Percentiles rank a stretch among this genome's conserved stretches.
These are phyloP conservation scores for Mortierella sp. DNA, from an alignment of 371 early-diverging fungal species.

Conservation along the genomic window DNA sequence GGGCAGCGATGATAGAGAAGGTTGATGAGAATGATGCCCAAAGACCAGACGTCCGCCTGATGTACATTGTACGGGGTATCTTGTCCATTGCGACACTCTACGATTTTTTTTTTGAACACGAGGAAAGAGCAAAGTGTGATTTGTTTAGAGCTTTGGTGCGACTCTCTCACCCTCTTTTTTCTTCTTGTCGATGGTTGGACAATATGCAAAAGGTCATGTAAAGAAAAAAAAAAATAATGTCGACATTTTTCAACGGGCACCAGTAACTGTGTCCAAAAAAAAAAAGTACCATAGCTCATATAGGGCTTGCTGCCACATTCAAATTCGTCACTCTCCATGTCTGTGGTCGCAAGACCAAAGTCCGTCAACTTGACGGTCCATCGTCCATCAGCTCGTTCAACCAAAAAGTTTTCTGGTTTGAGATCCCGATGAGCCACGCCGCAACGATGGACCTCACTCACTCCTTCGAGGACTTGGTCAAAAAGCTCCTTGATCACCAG, in stretches of 20 bases:
- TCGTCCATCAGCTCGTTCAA: conserved; percentile 53
- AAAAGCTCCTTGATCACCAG: conserved; percentile 77
- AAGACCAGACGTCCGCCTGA: conserved; percentile 71
- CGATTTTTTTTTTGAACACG: background rate
- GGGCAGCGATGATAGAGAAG: conserved; percentile 71
- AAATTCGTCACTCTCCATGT: conserved; percentile 74
- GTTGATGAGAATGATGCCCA: conserved; percentile 73
- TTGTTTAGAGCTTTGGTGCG: too few relatives aligned
- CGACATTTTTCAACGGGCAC: too few relatives aligned
- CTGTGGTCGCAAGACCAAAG: conserved; percentile 81
- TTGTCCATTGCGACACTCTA: conserved; percentile 69
- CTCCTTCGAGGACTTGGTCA: conserved; percentile 84
- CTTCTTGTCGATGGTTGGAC: too few relatives aligned
- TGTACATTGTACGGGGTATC: conserved; percentile 61
- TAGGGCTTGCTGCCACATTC: conserved; percentile 80
- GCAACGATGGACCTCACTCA: conserved; percentile 80
- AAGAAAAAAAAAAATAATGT: too few relatives aligned
- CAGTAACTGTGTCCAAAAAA: background rate
- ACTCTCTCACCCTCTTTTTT: too few relatives aligned
- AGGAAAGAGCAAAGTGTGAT: background rate
- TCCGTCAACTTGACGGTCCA: conserved; percentile 75
- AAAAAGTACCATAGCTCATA: conserved; percentile 64
- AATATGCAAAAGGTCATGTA: too few relatives aligned
- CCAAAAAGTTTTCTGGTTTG: conserved; percentile 93
- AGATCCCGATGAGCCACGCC: conserved; percentile 91